Evolutionary conservation across 176 grass and related monocot species (phyloP), one percentile per base, ranked within the genome.

Genomic region (Secale cereale): DNA sequence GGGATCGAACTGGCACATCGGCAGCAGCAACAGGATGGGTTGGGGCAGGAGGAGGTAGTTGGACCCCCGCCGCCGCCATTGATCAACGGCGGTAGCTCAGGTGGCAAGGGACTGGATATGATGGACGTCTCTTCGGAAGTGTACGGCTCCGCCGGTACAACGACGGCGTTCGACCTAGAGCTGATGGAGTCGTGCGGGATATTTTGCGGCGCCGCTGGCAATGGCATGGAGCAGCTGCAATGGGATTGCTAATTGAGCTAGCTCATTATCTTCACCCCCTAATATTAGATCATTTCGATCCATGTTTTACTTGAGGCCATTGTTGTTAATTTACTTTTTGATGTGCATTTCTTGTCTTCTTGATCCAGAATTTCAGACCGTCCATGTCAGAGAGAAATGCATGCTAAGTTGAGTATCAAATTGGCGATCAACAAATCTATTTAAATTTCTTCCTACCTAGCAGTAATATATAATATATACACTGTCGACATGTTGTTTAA

Each of bases 231-330:
- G 41, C 94, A 92, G 36, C 81, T 99, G 78, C 94, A 94, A 86
- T 99, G 97, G 97, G 91, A 97, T 78, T 99, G 92, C 75, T 94
- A 94, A 76, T 50, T 52, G 41, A 89, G 89, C 69, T 87, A 90
- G 89, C 78, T 89, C 80, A 81, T 72, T 81, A 79, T 87, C 41
- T 46, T 86, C 74, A 85, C 40, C 82, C 23, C 88, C 70, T 82
- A 82, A 86, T 85, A 86, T 85, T 92, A 70, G 36, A 48, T 65
- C 37, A 29, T 41, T 87, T 68, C 65, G 46, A 88, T 88, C 65
- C 57, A 90, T 88, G 78, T 63, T 84, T 86, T 78, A 82, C 32
- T 83, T 92, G 26, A 85, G 82, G 85, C n/a, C 35, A 79, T 77
- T 12, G 35, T 83, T 70, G 17, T 78, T 79, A 62, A 35, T 43